phyloP scores from a whole-genome alignment of 169 alveolate species.

The Plasmodium billcollinsi region DNA sequence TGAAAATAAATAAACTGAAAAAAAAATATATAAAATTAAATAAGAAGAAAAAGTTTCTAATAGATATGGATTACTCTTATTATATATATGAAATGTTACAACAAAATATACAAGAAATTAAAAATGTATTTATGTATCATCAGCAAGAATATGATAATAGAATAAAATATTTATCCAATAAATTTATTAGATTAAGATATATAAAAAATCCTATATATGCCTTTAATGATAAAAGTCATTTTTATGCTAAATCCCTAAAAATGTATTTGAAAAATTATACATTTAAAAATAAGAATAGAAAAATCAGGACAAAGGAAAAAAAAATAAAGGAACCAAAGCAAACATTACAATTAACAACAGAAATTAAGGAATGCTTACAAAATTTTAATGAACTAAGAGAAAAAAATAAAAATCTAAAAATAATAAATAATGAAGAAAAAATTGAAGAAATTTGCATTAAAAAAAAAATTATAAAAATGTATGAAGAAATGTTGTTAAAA shows the following conservation, averaged over 20 bases:
- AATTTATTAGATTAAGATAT: conserved; percentile 15
- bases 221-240: not conserved
- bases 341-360: not conserved
- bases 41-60: conserved; percentile 44
- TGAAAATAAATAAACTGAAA: conserved; percentile 38
- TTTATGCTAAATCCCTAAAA: conserved; percentile 5
- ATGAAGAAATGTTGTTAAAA: conserved; percentile 27
- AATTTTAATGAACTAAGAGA: conserved; percentile 28
- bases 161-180: conserved; percentile 24
- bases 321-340: conserved; percentile 7
- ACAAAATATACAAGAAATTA: conserved; percentile 8
- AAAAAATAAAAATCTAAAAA: conserved; percentile 30
- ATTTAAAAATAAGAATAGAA: conserved; percentile 4
- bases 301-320: conserved; percentile 1
- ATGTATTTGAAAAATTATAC: conserved; percentile 26
- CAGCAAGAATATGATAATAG: conserved; percentile 32
- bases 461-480: conserved; percentile 62
- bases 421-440: conserved; percentile 34
- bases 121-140: conserved; percentile 25
- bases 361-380: conserved; percentile 18
- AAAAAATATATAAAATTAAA: conserved; percentile 24
- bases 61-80: conserved; percentile 31
- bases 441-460: conserved; percentile 56
- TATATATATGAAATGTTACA: conserved; percentile 8
- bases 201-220: not conserved